Percentiles rank a stretch among this genome's conserved stretches.
phyloP scores from a whole-genome alignment of 2,329 filamentous ascomycete genomes.

The Chrysoporthe puriensis region DNA sequence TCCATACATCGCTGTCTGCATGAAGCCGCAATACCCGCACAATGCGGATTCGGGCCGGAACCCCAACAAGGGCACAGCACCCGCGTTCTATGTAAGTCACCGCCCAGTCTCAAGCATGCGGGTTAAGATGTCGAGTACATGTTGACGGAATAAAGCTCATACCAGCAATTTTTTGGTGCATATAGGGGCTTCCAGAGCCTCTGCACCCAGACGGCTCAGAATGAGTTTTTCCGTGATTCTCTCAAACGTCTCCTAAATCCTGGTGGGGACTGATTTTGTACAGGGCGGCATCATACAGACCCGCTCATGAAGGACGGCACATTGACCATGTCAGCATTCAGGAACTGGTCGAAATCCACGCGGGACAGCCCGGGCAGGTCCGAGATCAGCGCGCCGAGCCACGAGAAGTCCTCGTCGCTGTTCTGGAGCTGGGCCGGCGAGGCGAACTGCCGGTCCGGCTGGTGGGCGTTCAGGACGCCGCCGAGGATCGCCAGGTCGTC shows the following conservation, averaged over 20 bases:
- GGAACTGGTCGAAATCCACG: constrained; percentile 47
- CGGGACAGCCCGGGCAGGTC: constrained; percentile 49
- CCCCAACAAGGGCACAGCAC: not conserved
- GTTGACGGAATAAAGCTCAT: too few relatives aligned
- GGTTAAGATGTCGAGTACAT: not conserved
- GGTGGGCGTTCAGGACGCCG: constrained; percentile 44
- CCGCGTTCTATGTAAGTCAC: not conserved
- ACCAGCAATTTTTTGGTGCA: not conserved
- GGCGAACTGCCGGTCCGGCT: constrained; percentile 33
- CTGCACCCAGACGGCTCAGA: too few relatives aligned
- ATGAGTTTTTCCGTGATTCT: not conserved
- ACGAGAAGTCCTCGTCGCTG: constrained; percentile 42
- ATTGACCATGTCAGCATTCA: constrained; percentile 27
- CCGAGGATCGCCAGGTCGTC: constrained; percentile 44
- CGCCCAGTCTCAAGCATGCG: not conserved
- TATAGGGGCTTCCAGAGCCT: not conserved
- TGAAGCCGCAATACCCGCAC: constrained; percentile 25
- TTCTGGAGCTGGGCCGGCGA: constrained; percentile 12
- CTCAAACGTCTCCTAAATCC: not conserved
- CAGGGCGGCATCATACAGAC: not conserved
- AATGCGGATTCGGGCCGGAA: not conserved
- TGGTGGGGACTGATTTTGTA: not conserved
- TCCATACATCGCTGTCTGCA: not conserved
- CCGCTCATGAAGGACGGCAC: constrained; percentile 17
- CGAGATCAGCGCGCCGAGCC: constrained; percentile 48